Conservation (phyloP, 108 stramenopile species). For the Nitzschia sp. region DNA sequence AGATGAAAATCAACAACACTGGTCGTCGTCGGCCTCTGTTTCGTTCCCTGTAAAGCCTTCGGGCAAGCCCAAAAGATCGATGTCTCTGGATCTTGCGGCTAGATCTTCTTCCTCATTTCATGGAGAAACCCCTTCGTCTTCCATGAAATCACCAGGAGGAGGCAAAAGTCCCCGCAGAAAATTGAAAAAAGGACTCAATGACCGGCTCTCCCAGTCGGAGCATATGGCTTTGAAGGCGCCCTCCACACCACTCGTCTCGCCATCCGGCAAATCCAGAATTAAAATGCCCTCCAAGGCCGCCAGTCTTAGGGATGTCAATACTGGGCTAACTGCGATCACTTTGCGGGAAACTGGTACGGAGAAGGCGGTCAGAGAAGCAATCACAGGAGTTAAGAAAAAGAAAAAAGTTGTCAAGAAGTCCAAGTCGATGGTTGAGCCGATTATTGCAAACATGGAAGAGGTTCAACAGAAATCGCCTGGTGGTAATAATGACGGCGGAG, state of each 20-base stretch:
- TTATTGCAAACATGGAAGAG: neutral
- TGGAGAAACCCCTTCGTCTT: neutral
- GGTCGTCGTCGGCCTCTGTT: too few species aligned
- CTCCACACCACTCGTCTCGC: neutral
- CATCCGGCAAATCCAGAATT: neutral
- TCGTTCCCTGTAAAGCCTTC: too few species aligned
- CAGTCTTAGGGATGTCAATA: neutral
- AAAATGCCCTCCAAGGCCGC: neutral
- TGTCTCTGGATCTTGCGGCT: neutral
- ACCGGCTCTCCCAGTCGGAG: neutral
- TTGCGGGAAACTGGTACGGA: neutral
- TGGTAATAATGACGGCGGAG: neutral
- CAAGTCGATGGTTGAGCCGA: neutral
- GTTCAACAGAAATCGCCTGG: neutral
- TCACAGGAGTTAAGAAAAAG: neutral
- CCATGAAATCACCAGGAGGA: too few species aligned
- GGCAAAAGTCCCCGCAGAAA: constrained; percentile 1
- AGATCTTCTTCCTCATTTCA: neutral
- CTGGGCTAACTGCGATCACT: neutral
- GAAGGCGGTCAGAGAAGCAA: neutral
- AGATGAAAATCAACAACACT: too few species aligned
- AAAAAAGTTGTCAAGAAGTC: neutral
- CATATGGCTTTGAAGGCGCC: neutral
- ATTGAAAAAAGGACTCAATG: neutral
- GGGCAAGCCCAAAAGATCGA: constrained; percentile 2